phyloP scores from a whole-genome alignment of 345 rosid genomes.

The Camelina sativa region DNA sequence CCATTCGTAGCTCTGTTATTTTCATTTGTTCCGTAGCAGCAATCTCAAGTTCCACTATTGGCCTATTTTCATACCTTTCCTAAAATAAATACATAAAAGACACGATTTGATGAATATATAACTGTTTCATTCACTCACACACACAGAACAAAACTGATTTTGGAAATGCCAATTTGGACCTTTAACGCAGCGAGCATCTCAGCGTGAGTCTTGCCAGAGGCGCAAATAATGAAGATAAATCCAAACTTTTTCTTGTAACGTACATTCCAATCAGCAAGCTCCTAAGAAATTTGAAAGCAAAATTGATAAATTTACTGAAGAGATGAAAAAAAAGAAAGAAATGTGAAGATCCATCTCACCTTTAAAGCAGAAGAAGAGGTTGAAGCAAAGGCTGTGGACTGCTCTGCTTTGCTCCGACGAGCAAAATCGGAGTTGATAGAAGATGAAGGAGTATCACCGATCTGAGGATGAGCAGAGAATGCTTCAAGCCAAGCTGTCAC shows the following conservation, averaged over 20 bases:
- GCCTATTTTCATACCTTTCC: slow-evolving; percentile 80
- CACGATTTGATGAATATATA: not conserved
- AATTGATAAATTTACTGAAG: not conserved
- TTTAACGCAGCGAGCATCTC: slow-evolving; percentile 81
- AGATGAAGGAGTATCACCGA: slow-evolving; percentile 63
- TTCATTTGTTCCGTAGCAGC: slow-evolving; percentile 96
- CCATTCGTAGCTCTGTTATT: slow-evolving; percentile 79
- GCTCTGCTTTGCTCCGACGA: slow-evolving; percentile 83
- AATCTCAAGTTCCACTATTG: slow-evolving; percentile 77
- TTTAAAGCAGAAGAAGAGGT: slow-evolving; percentile 66
- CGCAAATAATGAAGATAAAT: slow-evolving; percentile 75
- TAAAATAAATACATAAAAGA: slow-evolving; percentile 31
- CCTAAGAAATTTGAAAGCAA: slow-evolving; percentile 46
- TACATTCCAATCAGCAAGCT: slow-evolving; percentile 76
- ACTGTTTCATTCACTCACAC: not conserved
- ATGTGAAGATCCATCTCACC: slow-evolving; percentile 47
- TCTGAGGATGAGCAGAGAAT: slow-evolving; percentile 89
- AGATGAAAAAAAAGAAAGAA: not conserved
- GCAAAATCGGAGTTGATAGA: slow-evolving; percentile 50
- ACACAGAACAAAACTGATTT: not conserved
- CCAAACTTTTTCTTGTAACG: slow-evolving; percentile 71
- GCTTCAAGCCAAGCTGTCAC: slow-evolving; percentile 91
- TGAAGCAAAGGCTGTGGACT: slow-evolving; percentile 83
- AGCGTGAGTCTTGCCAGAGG: slow-evolving; percentile 71
- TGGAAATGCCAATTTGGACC: slow-evolving; percentile 47